A percentile compares a stretch with the other conserved stretches of the same genome.
phyloP scores from a whole-genome alignment of 176 grass and related monocot species.

The Cenchrus fungigraminus region DNA sequence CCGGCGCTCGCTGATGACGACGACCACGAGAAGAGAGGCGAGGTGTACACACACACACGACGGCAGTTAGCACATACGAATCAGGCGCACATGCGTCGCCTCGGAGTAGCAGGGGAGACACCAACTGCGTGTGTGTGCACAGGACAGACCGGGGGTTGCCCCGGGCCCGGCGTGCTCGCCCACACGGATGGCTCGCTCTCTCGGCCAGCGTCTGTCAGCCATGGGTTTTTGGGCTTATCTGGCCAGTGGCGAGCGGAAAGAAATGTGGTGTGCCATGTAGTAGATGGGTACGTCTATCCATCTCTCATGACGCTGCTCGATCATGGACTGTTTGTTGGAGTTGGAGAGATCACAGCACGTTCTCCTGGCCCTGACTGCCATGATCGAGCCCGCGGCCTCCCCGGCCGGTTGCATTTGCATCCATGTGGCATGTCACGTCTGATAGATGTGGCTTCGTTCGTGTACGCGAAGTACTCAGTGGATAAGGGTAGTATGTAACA shows the following conservation, averaged over 20 bases:
- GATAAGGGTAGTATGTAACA: neutral
- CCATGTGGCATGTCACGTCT: constrained; percentile 6
- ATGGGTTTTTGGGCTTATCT: neutral
- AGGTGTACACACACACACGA: constrained; percentile 1
- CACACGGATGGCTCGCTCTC: constrained; percentile 35
- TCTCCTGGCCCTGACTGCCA: constrained; percentile 3
- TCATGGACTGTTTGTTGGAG: neutral
- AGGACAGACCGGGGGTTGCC: neutral
- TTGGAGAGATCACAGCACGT: constrained; percentile 3
- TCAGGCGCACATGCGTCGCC: constrained; percentile 77
- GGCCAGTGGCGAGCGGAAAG: neutral
- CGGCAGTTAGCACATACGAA: constrained; percentile 60
- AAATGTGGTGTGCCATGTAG: neutral
- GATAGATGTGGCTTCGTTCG: neutral
- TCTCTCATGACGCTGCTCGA: neutral
- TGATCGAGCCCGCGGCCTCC: neutral
- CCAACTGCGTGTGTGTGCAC: constrained; percentile 23
- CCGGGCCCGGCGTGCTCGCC: neutral
- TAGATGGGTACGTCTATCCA: neutral
- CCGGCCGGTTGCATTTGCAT: neutral
- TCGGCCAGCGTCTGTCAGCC: neutral
- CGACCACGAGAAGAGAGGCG: constrained; percentile 32
- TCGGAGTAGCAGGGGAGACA: neutral
- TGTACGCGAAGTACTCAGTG: neutral
- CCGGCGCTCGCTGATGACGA: neutral